phyloP scores from a whole-genome alignment of 495 filamentous ascomycete species.

The Penicillium macrosclerotiorum region DNA sequence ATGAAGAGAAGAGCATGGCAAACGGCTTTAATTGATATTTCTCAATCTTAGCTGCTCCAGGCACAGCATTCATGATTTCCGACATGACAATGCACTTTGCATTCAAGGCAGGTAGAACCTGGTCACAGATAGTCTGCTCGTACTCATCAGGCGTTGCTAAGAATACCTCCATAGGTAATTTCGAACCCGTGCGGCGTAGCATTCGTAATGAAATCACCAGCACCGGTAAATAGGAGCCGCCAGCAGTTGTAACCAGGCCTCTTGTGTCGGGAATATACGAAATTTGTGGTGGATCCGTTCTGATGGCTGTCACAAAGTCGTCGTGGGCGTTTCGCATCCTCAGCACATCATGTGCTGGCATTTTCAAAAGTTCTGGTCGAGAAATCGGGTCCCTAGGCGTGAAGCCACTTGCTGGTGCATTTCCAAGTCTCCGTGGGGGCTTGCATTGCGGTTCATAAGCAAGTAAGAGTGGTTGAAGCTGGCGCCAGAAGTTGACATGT shows the following conservation, averaged over 20 bases:
- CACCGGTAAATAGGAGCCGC: constrained; percentile 38
- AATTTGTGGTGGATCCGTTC: constrained; percentile 29
- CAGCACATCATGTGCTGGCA: constrained; percentile 26
- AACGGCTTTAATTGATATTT: constrained; percentile 55
- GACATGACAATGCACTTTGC: constrained; percentile 48
- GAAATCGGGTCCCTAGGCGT: constrained; percentile 5
- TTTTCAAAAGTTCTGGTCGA: constrained; percentile 31
- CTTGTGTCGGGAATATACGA: constrained; percentile 35
- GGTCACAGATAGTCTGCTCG: constrained; percentile 47
- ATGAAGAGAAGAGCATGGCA: constrained; percentile 54
- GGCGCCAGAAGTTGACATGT: constrained; percentile 12
- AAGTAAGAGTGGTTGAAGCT: constrained; percentile 9
- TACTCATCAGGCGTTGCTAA: constrained; percentile 44
- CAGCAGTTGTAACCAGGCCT: constrained; percentile 45
- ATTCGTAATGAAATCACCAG: constrained; percentile 50
- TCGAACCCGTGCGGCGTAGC: constrained; percentile 51
- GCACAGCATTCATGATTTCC: constrained; percentile 23
- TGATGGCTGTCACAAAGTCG: constrained; percentile 36
- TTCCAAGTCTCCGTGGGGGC: constrained; percentile 5
- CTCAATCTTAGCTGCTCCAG: constrained; percentile 21
- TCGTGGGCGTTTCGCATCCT: constrained; percentile 32
- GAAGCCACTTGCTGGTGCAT: constrained; percentile 8
- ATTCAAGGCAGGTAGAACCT: constrained; percentile 44
- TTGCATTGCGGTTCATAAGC: constrained; percentile 9
- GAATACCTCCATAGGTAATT: constrained; percentile 55